A percentile compares a stretch with the other conserved stretches of the same genome.
Conservation (phyloP, 768 basidiomycete genomes). For the Mrakia blollopis region DNA sequence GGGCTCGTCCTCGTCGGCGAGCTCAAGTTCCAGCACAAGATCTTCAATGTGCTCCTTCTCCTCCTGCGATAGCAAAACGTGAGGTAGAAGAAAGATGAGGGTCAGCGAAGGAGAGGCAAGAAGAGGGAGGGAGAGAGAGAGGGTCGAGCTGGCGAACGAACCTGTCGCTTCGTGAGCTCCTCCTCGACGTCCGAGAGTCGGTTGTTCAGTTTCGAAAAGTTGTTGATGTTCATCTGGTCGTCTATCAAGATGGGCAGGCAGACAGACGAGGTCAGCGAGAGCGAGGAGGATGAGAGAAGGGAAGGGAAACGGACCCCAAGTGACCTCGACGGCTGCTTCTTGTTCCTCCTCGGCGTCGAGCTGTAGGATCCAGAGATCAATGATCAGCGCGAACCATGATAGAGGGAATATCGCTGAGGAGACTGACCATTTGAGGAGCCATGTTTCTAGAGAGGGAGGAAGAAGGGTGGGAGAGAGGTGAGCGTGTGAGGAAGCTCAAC, state of each 20-base stretch:
- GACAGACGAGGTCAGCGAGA: not conserved
- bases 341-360: slow-evolving; percentile 24
- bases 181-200: slow-evolving; percentile 68
- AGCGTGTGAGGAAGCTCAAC: no score
- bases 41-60: slow-evolving; percentile 94
- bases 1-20: slow-evolving; percentile 75
- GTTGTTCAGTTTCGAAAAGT: slow-evolving; percentile 85
- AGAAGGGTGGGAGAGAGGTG: no score
- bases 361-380: not conserved
- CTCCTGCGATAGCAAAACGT: slow-evolving; percentile 53
- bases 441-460: no score
- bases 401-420: no score
- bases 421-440: slow-evolving; percentile 15
- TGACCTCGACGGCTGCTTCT: slow-evolving; percentile 32
- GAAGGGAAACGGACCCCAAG: slow-evolving; percentile 23
- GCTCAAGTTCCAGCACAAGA: slow-evolving; percentile 76
- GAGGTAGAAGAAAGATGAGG: not conserved
- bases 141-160: not conserved
- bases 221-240: slow-evolving; percentile 85
- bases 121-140: not conserved
- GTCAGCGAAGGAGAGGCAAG: not conserved
- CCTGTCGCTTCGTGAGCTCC: slow-evolving; percentile 42
- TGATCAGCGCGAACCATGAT: not conserved
- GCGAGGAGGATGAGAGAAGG: not conserved
- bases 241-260: slow-evolving; percentile 45